Evolutionary conservation across 345 rosid genomes (phyloP).

Genomic region (Aquilaria yunnanensis): DNA sequence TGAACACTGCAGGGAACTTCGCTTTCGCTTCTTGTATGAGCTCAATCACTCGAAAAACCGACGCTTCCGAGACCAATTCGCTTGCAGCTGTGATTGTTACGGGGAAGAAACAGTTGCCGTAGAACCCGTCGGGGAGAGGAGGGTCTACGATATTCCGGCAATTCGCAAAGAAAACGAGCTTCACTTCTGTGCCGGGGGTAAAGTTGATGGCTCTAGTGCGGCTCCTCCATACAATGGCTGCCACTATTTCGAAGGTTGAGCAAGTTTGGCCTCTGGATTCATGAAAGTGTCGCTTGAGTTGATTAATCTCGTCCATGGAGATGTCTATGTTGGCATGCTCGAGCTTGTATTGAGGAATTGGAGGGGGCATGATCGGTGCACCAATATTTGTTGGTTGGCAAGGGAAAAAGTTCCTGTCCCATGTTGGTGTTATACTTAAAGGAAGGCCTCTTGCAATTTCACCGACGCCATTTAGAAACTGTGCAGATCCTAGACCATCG

Average conservation of each 20-base stretch:
- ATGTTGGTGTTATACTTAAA: constrained; percentile 34
- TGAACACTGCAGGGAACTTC: constrained; percentile 36
- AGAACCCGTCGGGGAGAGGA: constrained; percentile 55
- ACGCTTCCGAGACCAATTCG: constrained; percentile 20
- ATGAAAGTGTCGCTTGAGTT: constrained; percentile 29
- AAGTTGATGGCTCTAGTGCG: constrained; percentile 32
- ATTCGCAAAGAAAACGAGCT: constrained; percentile 65
- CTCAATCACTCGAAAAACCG: constrained; percentile 33
- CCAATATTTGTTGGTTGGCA: constrained; percentile 6
- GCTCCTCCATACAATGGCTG: constrained; percentile 43
- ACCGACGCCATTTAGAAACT: constrained; percentile 55
- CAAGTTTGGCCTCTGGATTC: constrained; percentile 30
- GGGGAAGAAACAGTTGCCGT: constrained; percentile 70
- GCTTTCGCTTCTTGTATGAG: constrained; percentile 43
- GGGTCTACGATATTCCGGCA: constrained; percentile 43
- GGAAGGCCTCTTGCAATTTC: constrained; percentile 42
- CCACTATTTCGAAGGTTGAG: constrained; percentile 54
- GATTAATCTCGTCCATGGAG: constrained; percentile 33
- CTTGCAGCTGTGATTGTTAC: constrained; percentile 37
- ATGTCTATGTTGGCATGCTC: constrained; percentile 49
- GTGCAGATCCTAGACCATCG: constrained; percentile 77
- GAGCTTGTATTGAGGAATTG: constrained; percentile 34
- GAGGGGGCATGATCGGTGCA: constrained; percentile 23
- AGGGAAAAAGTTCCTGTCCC: constrained; percentile 44
- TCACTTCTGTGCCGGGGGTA: constrained; percentile 18